Conservation (phyloP, 2,329 filamentous ascomycete genomes). For the Chaetomium sp. region DNA sequence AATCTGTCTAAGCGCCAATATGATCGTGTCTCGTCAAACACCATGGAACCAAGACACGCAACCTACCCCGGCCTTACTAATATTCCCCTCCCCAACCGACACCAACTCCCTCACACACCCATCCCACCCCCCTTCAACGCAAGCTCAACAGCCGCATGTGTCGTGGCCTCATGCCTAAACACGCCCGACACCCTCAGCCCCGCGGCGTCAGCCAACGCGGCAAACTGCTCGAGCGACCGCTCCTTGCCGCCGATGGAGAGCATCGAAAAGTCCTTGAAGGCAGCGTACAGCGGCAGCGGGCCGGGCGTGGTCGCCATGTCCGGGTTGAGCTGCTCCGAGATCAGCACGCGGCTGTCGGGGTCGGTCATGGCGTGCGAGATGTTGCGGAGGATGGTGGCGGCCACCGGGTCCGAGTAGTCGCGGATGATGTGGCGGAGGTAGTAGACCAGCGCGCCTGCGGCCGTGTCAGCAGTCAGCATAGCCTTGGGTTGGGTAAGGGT, state of each 20-base stretch:
- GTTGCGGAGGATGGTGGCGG: conserved; percentile 30
- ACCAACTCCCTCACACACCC: background rate
- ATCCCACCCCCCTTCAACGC: conserved; percentile 15
- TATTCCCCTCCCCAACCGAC: background rate
- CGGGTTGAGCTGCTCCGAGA: conserved; percentile 34
- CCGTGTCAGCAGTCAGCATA: background rate
- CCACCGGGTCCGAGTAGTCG: conserved; percentile 39
- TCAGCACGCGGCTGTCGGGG: conserved; percentile 28
- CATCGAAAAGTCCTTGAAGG: conserved; percentile 37
- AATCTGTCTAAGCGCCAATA: background rate
- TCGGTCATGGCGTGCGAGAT: conserved; percentile 25
- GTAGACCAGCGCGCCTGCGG: conserved; percentile 39
- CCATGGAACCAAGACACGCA: too few species aligned
- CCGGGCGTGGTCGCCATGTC: background rate
- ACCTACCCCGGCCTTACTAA: background rate
- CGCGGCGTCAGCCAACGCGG: conserved; percentile 25
- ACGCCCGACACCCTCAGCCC: conserved; percentile 31
- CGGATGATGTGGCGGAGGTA: conserved; percentile 41
- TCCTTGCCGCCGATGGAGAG: conserved; percentile 36
- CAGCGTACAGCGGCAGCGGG: conserved; percentile 31
- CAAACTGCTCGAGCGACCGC: conserved; percentile 31
- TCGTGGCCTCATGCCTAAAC: conserved; percentile 28
- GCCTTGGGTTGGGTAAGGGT: too few species aligned
- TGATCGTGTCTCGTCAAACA: background rate
- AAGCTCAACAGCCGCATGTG: conserved; percentile 34